Percentiles rank a stretch among this genome's conserved stretches.
Evolutionary conservation across 768 basidiomycete species (phyloP).

Genomic region (Lactifluus pinguis): DNA sequence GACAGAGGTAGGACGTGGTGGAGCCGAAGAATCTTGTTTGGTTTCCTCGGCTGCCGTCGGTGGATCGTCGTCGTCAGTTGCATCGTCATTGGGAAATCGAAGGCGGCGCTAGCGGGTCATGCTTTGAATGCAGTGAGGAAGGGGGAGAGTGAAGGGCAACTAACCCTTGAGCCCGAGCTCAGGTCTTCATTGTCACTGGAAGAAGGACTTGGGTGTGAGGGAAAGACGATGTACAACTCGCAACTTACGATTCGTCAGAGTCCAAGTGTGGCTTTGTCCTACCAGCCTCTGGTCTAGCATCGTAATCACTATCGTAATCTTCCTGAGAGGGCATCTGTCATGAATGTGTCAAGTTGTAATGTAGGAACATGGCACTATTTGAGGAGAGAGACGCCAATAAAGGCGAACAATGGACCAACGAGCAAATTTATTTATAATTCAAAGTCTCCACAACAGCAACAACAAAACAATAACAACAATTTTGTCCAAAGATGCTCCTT

Average conservation of each 20-base stretch:
- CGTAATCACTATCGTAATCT: slow-evolving; percentile 15
- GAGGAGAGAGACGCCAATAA: slow-evolving; percentile 1
- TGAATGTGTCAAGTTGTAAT: neutral
- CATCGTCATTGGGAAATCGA: neutral
- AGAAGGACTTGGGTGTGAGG: too few relatives aligned
- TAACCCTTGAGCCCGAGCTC: neutral
- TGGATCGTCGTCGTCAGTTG: neutral
- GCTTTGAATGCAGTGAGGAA: neutral
- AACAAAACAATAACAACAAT: neutral
- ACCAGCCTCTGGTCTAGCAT: slow-evolving; percentile 13
- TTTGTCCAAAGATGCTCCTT: neutral
- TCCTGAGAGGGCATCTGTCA: slow-evolving; percentile 5
- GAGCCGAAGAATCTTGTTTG: neutral
- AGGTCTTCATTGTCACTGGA: slow-evolving; percentile 1
- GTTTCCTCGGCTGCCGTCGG: neutral
- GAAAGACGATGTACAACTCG: neutral
- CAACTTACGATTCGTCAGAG: slow-evolving; percentile 17
- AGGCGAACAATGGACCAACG: slow-evolving; percentile 6
- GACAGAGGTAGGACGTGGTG: neutral
- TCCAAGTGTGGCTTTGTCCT: slow-evolving; percentile 1
- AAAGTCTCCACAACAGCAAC: slow-evolving; percentile 2
- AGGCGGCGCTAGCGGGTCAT: neutral
- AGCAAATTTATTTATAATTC: neutral
- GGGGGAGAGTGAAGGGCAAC: neutral
- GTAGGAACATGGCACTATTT: neutral